phyloP scores from a whole-genome alignment of 257 asterid genomes.

The Cynanchum wilfordii region DNA sequence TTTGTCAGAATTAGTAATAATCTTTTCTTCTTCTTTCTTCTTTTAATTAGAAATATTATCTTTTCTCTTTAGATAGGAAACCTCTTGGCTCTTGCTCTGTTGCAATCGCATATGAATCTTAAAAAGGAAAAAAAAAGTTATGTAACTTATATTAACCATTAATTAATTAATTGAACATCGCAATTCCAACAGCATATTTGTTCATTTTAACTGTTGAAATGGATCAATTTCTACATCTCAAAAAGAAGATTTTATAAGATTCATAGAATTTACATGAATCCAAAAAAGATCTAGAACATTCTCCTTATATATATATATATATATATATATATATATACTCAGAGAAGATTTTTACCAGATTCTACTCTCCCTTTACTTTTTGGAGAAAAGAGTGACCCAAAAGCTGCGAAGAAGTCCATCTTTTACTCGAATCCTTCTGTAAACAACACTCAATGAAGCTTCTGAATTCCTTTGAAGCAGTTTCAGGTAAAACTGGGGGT shows the following conservation, averaged over 20 bases:
- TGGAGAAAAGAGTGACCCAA: constrained; percentile 56
- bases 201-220: constrained; percentile 7
- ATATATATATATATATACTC: too few species aligned
- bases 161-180: constrained; percentile 1
- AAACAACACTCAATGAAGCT: constrained; percentile 69
- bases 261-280: constrained; percentile 15
- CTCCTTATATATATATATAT: too few species aligned
- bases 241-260: background rate
- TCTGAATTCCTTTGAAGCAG: constrained; percentile 49
- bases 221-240: constrained; percentile 10
- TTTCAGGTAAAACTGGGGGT: constrained; percentile 74
- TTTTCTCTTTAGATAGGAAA: background rate
- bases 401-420: constrained; percentile 66
- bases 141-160: background rate
- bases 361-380: background rate
- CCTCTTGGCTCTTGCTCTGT: background rate
- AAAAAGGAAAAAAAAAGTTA: too few species aligned
- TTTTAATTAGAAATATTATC: too few species aligned
- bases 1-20: too few species aligned
- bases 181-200: constrained; percentile 1
- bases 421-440: constrained; percentile 72
- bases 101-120: background rate
- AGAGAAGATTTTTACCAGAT: background rate
- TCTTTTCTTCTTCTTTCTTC: too few species aligned
- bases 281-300: background rate